A percentile compares a stretch with the other conserved stretches of the same genome.
These are phyloP conservation scores for Sindora glabra DNA, from an alignment of 306 rosid species.

Conservation along the genomic window DNA sequence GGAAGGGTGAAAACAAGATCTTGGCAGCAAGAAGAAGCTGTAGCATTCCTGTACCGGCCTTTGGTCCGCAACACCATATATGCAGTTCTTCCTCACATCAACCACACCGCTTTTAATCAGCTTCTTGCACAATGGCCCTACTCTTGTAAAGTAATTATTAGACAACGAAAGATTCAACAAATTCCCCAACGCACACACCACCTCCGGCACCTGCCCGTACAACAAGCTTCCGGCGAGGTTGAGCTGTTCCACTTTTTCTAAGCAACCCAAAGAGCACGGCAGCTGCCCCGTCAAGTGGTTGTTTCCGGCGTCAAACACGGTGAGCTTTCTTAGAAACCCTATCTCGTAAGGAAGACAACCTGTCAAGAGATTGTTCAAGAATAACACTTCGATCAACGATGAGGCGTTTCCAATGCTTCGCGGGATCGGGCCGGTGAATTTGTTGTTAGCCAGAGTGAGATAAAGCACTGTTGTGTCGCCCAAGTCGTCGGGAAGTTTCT, in stretches of 20 bases:
- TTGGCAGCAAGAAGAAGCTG: constrained; percentile 30
- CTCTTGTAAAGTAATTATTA: constrained; percentile 39
- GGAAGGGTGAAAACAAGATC: constrained; percentile 13
- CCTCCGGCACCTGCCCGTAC: constrained; percentile 67
- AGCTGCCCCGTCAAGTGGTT: constrained; percentile 64
- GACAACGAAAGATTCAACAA: constrained; percentile 55
- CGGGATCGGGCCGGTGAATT: constrained; percentile 66
- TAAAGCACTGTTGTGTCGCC: constrained; percentile 46
- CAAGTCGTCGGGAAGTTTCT: constrained; percentile 36
- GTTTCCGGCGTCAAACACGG: constrained; percentile 41
- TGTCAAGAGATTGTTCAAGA: constrained; percentile 52
- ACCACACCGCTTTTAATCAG: constrained; percentile 53
- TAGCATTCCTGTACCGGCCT: constrained; percentile 45
- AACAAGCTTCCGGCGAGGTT: constrained; percentile 50
- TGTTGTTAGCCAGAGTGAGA: constrained; percentile 74
- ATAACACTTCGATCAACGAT: constrained; percentile 43
- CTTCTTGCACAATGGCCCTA: constrained; percentile 60
- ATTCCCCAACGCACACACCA: constrained; percentile 42
- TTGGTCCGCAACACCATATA: constrained; percentile 50
- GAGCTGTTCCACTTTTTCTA: constrained; percentile 47
- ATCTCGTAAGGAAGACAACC: constrained; percentile 76
- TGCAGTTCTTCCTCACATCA: constrained; percentile 63
- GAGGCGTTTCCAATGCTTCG: constrained; percentile 38
- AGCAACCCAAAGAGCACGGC: constrained; percentile 62
- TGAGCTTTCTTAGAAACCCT: constrained; percentile 37